Percentiles rank a stretch among this genome's conserved stretches.
phyloP scores from a whole-genome alignment of 306 rosid species.

The Gastrolobium bilobum region DNA sequence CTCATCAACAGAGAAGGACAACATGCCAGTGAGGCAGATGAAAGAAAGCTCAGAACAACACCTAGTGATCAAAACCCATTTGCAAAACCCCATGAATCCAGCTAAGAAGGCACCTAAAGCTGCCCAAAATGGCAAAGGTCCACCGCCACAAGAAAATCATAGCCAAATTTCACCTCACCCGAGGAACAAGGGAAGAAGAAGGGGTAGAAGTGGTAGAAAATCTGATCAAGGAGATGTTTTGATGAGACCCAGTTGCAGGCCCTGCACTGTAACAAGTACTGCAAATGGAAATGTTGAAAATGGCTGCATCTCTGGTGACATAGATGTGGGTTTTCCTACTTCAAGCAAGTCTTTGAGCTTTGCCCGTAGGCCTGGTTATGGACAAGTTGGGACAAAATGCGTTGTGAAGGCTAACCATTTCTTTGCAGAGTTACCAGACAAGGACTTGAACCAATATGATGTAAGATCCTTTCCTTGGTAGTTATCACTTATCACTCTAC shows the following conservation, averaged over 20 bases:
- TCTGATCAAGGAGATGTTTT: conserved; percentile 82
- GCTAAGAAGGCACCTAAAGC: conserved; percentile 71
- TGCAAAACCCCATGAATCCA: conserved; percentile 71
- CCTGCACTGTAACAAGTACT: conserved; percentile 59
- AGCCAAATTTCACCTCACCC: conserved; percentile 66
- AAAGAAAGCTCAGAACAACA: conserved; percentile 92
- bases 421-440: conserved; percentile 93
- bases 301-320: conserved; percentile 58
- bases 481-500: conserved; percentile 5
- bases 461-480: conserved; percentile 62
- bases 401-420: conserved; percentile 95
- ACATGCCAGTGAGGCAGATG: conserved; percentile 90
- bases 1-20: conserved; percentile 36
- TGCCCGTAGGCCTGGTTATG: conserved; percentile 88
- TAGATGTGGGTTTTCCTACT: conserved; percentile 73
- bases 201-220: conserved; percentile 86
- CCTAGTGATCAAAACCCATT: conserved; percentile 85
- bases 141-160: conserved; percentile 67
- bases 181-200: conserved; percentile 84
- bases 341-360: conserved; percentile 82
- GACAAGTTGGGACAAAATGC: conserved; percentile 90
- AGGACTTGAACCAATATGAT: conserved; percentile 96
- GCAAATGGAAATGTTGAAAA: conserved; percentile 55
- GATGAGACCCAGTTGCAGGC: conserved; percentile 86
- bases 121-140: conserved; percentile 79